These are phyloP conservation scores for Perkinsus marinus DNA, from an alignment of 169 alveolate genomes.

Conservation along the genomic window DNA sequence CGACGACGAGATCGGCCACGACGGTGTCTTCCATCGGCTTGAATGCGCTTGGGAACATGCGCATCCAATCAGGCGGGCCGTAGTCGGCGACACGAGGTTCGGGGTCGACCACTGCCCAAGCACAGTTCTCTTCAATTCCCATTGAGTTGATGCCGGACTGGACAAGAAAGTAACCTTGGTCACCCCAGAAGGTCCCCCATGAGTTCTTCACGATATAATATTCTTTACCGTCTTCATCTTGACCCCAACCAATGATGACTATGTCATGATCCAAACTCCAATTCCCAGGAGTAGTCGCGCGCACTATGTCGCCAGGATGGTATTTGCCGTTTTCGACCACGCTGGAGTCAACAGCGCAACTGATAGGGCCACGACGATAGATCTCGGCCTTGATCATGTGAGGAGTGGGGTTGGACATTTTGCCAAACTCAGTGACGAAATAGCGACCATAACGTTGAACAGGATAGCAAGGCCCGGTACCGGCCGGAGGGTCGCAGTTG, in stretches of 20 bases:
- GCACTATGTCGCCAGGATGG: not conserved
- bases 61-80: constrained; percentile 1
- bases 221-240: not conserved
- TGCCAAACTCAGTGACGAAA: constrained; percentile 32
- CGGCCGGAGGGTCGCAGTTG: constrained; percentile 19
- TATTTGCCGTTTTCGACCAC: not conserved
- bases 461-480: not conserved
- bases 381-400: constrained; percentile 52
- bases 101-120: constrained; percentile 37
- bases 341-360: constrained; percentile 47
- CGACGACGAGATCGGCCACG: too few species aligned
- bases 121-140: constrained; percentile 42
- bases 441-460: constrained; percentile 8
- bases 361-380: constrained; percentile 47
- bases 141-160: constrained; percentile 42
- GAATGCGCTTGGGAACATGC: not conserved
- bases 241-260: constrained; percentile 64
- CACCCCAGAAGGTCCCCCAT: constrained; percentile 75
- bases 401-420: not conserved
- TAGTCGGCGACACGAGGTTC: not conserved
- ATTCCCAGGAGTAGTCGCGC: constrained; percentile 11
- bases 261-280: constrained; percentile 45
- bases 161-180: constrained; percentile 48
- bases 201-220: constrained; percentile 58
- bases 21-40: not conserved